These are phyloP conservation scores for Ogataea wickerhamii DNA, from an alignment of 805 yeast species.

Conservation along the genomic window DNA sequence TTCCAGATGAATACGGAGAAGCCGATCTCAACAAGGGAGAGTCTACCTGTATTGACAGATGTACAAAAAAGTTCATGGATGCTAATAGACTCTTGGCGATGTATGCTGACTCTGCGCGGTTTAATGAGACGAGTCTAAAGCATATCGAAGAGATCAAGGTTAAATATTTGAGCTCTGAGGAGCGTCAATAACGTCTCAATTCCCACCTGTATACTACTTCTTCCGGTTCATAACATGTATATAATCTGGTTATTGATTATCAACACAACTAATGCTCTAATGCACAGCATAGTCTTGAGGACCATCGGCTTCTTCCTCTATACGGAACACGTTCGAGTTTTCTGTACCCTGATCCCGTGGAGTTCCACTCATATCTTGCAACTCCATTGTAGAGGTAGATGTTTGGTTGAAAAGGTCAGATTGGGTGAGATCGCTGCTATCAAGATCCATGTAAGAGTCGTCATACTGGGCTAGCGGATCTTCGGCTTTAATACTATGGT, in stretches of 20 bases:
- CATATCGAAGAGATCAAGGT: constrained; percentile 27
- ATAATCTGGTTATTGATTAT: neutral
- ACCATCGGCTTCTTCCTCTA: constrained; percentile 5
- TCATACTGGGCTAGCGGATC: constrained; percentile 22
- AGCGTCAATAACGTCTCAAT: neutral
- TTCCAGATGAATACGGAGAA: constrained; percentile 83
- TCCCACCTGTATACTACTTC: neutral
- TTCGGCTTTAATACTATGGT: constrained; percentile 10
- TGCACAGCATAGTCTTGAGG: neutral
- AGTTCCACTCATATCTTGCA: constrained; percentile 13
- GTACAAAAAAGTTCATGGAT: constrained; percentile 78
- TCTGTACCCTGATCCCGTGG: neutral
- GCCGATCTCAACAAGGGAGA: constrained; percentile 85
- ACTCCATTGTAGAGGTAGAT: constrained; percentile 8
- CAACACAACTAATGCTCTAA: neutral
- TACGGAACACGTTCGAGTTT: neutral
- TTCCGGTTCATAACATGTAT: neutral
- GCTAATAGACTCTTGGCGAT: constrained; percentile 65
- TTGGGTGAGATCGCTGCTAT: constrained; percentile 7
- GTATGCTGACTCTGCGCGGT: constrained; percentile 40
- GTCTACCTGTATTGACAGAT: constrained; percentile 74
- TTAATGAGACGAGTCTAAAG: constrained; percentile 41
- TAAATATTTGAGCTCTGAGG: constrained; percentile 12
- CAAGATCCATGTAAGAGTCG: constrained; percentile 16
- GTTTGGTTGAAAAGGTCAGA: constrained; percentile 9